phyloP scores from a whole-genome alignment of 2,329 filamentous ascomycete species.

The Scedosporium aurantiacum region DNA sequence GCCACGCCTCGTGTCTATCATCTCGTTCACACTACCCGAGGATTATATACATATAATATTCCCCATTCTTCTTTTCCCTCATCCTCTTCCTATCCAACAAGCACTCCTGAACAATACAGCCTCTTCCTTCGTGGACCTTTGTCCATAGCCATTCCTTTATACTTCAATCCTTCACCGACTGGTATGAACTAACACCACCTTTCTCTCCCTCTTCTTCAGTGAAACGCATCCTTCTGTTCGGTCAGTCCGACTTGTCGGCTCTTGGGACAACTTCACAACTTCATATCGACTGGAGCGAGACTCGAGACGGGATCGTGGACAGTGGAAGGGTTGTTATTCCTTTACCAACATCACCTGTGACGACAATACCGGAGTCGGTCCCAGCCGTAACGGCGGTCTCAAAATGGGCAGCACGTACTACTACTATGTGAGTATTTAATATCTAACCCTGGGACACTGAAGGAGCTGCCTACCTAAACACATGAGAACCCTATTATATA shows the following conservation, averaged over 20 bases:
- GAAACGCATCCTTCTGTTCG: conserved; percentile 49
- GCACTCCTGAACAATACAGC: not conserved
- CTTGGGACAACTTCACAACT: conserved; percentile 87
- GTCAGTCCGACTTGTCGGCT: conserved; percentile 73
- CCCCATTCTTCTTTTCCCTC: not conserved
- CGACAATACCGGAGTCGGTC: conserved; percentile 41
- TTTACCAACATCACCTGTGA: conserved; percentile 81
- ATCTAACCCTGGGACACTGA: not conserved
- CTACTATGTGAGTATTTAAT: conserved; percentile 64
- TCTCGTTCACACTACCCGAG: not conserved
- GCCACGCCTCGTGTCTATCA: not conserved
- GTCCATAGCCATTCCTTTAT: not conserved
- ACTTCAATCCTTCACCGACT: not conserved
- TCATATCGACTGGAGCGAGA: conserved; percentile 76
- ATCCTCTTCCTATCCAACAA: not conserved
- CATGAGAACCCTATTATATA: not conserved
- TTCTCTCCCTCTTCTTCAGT: conserved; percentile 22
- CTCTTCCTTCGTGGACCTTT: not conserved
- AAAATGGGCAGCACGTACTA: conserved; percentile 92
- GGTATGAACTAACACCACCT: not conserved
- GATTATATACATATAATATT: not conserved
- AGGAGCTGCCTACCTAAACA: not conserved
- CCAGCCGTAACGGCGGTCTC: conserved; percentile 56
- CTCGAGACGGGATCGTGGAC: conserved; percentile 56
- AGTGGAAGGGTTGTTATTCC: conserved; percentile 80